phyloP scores from a whole-genome alignment of 106 monocot genomes.

The Cymbidium sinense region DNA sequence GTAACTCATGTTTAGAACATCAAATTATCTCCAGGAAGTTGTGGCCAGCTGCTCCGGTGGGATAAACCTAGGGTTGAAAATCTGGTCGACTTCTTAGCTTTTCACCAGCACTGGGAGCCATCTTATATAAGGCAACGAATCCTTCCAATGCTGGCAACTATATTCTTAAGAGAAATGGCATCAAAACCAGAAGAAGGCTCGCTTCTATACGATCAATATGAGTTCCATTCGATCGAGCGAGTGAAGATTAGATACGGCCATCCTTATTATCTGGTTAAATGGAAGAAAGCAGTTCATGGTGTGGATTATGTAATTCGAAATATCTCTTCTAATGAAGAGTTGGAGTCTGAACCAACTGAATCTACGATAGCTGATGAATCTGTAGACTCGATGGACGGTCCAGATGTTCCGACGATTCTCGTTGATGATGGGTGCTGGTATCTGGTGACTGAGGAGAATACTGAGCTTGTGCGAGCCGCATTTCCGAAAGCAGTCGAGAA shows the following conservation, averaged over 20 bases:
- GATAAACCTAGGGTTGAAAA: conserved; percentile 48
- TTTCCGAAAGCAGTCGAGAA: conserved; percentile 56
- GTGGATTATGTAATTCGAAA: not conserved
- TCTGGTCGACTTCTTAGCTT: conserved; percentile 68
- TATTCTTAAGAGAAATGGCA: conserved; percentile 66
- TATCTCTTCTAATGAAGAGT: conserved; percentile 22
- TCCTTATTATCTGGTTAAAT: conserved; percentile 80
- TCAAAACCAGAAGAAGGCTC: conserved; percentile 18
- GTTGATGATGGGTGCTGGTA: conserved; percentile 58
- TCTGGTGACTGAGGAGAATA: conserved; percentile 83
- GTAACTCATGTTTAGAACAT: not conserved
- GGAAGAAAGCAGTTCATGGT: conserved; percentile 41
- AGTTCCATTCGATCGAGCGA: conserved; percentile 82
- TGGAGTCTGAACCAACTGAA: conserved; percentile 9
- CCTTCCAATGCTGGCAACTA: conserved; percentile 78
- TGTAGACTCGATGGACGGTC: conserved; percentile 46
- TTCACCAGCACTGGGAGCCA: conserved; percentile 78
- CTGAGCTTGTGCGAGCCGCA: conserved; percentile 73
- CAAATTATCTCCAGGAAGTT: conserved; percentile 3
- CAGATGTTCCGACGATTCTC: conserved; percentile 55
- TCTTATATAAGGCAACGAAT: conserved; percentile 70
- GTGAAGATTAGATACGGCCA: conserved; percentile 59
- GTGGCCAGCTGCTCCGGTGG: conserved; percentile 28
- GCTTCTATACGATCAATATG: conserved; percentile 64
- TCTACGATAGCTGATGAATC: conserved; percentile 5